phyloP scores from a whole-genome alignment of 768 basidiomycete genomes.

The Guyanaporus albipodus region DNA sequence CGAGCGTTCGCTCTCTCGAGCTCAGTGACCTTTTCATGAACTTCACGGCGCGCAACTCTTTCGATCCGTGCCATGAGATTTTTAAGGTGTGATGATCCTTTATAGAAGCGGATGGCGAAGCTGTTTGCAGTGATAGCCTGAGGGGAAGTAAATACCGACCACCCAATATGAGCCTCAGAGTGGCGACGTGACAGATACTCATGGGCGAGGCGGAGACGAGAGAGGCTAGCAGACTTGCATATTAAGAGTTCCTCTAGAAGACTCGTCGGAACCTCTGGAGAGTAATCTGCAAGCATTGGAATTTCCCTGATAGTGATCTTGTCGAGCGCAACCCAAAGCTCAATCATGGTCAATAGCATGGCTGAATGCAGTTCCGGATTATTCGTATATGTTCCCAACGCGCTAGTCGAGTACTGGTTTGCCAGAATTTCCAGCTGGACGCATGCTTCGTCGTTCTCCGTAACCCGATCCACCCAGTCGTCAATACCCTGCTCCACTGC shows the following conservation, averaged over 20 bases:
- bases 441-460: slow-evolving; percentile 10
- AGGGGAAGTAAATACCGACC: slow-evolving; percentile 39
- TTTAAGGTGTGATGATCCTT: slow-evolving; percentile 19
- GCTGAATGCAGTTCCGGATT: slow-evolving; percentile 40
- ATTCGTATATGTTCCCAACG: slow-evolving; percentile 23
- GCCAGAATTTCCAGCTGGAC: slow-evolving; percentile 21
- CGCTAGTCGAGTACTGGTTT: slow-evolving; percentile 25
- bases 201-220: slow-evolving; percentile 25
- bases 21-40: slow-evolving; percentile 27
- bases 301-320: slow-evolving; percentile 15
- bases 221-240: slow-evolving; percentile 25
- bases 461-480: slow-evolving; percentile 30
- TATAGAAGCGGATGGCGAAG: slow-evolving; percentile 38
- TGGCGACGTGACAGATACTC: slow-evolving; percentile 34
- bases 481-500: slow-evolving; percentile 31
- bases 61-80: slow-evolving; percentile 31
- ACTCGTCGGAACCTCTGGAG: slow-evolving; percentile 30
- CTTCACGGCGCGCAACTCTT: slow-evolving; percentile 15
- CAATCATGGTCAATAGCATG: slow-evolving; percentile 38
- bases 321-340: slow-evolving; percentile 39
- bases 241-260: slow-evolving; percentile 30
- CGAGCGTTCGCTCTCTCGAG: slow-evolving; percentile 21
- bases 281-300: slow-evolving; percentile 30
- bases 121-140: slow-evolving; percentile 6
- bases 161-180: background rate